Conservation (phyloP, 306 rosid genomes). For the Quercus robur region DNA sequence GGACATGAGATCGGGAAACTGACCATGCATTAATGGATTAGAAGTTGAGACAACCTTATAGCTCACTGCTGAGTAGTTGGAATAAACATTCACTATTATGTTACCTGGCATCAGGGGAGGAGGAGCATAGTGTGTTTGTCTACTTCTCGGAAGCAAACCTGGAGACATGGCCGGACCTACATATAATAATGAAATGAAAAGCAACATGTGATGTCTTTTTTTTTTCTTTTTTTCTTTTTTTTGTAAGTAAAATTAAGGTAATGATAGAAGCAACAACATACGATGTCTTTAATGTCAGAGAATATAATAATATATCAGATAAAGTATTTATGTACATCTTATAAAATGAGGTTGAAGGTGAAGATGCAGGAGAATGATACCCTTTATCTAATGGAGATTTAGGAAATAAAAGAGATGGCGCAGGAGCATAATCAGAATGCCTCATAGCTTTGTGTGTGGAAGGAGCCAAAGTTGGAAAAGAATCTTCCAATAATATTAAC, state of each 20-base stretch:
- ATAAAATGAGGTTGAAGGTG: conserved; percentile 43
- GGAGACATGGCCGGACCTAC: conserved; percentile 60
- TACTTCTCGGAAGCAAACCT: conserved; percentile 25
- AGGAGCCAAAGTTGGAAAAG: conserved; percentile 49
- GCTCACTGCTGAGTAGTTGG: conserved; percentile 12
- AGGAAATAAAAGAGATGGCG: conserved; percentile 40
- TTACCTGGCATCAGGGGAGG: conserved; percentile 67
- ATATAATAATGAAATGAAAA: not conserved
- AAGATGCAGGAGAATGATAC: conserved; percentile 42
- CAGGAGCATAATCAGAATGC: conserved; percentile 38
- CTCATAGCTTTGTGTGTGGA: conserved; percentile 25
- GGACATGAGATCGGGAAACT: conserved; percentile 44
- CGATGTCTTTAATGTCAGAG: not conserved
- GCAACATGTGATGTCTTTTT: not conserved
- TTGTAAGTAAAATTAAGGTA: too few relatives aligned
- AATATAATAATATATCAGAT: not conserved
- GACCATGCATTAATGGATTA: conserved; percentile 26
- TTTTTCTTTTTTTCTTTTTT: too few relatives aligned
- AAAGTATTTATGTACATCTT: not conserved
- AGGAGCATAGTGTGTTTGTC: conserved; percentile 38
- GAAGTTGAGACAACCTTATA: not conserved
- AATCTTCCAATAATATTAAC: conserved; percentile 9
- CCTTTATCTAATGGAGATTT: conserved; percentile 37
- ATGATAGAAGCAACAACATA: not conserved
- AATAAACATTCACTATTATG: not conserved